A percentile compares a stretch with the other conserved stretches of the same genome.
Conservation (phyloP, 2,329 filamentous ascomycete species). For the Purpureocillium lavendulum region DNA sequence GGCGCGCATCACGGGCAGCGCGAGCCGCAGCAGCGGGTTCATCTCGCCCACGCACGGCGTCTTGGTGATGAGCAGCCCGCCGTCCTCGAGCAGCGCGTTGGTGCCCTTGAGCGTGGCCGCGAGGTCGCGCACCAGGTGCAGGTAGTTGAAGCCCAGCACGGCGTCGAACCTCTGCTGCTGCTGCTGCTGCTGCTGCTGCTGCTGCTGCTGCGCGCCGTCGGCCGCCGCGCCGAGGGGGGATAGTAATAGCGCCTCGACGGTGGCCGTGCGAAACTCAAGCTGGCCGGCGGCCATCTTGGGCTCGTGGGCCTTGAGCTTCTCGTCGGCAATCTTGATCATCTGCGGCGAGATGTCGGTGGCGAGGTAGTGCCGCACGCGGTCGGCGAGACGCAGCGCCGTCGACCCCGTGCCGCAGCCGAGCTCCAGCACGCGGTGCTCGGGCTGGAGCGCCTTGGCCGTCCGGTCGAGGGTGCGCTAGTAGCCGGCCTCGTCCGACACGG, state of each 20-base stretch:
- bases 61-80: constrained; percentile 10
- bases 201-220: too few species aligned
- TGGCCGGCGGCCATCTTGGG: too few species aligned
- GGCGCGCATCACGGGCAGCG: constrained; percentile 4
- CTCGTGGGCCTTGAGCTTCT: background rate
- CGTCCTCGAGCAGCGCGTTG: constrained; percentile 4
- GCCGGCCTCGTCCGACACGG: constrained; percentile 8
- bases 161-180: constrained; percentile 5
- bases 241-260: too few species aligned
- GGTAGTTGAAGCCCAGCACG: constrained; percentile 11
- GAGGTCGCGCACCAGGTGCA: constrained; percentile 9
- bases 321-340: constrained; percentile 8
- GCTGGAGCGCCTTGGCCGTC: constrained; percentile 5
- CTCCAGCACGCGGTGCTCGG: constrained; percentile 8
- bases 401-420: constrained; percentile 11
- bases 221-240: too few species aligned
- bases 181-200: too few species aligned
- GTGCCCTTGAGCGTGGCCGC: constrained; percentile 4
- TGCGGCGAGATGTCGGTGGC: constrained; percentile 8
- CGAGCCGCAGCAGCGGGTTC: constrained; percentile 4
- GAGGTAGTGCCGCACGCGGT: constrained; percentile 4
- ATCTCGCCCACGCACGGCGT: constrained; percentile 8
- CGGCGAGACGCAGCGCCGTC: constrained; percentile 9
- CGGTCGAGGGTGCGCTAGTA: constrained; percentile 8
- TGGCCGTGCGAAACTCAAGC: too few species aligned